Evolutionary conservation across 208 protist genomes (phyloP), one percentile per base, ranked within the genome.

Genomic region (Trypanosomatidae sp.): DNA sequence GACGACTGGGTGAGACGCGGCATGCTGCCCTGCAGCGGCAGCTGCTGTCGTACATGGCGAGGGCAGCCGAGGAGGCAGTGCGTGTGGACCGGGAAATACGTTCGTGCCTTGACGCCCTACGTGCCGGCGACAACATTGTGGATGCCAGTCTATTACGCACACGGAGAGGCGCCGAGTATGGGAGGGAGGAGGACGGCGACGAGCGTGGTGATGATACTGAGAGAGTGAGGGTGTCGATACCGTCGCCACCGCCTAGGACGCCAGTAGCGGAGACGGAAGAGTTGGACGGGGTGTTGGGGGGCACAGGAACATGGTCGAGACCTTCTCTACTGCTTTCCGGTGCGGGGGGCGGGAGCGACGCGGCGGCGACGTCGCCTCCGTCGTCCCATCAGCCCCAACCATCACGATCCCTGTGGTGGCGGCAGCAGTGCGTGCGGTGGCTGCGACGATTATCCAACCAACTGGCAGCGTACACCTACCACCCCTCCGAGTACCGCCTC

Each of bases 391-490:
- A 47, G 19, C n/a, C 44, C 25, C 62, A 68, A 44, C n/a, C 44
- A 39, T 19, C 44, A 5, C 4, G 41, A 25, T 55, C n/a, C 55
- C 69, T 33, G 47, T 68, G 65, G 58, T 69, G 76, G 70, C 55
- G 30, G 49, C 60, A 71, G 59, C 53, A 44, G 9, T 78, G 62
- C 55, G 71, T 66, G 17, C 8, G 22, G 43, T 43, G 59, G 43
- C 36, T 79, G 19, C 78, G 72, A 41, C 15, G 46, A 13, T 7
- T 78, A 8, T 71, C 67, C n/a, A 66, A 81, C 50, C 67, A 52
- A 60, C 68, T 91, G 19, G 76, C 82, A 25, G 41, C n/a, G 19
- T 75, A 84, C 75, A 91, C 84, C 25, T 88, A 84, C 72, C 71
- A 85, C 62, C 87, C 87, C 44, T 28, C 62, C 28, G 71, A 76